Conservation (phyloP, 2,329 filamentous ascomycete genomes). For the Lithohypha guttulata region DNA sequence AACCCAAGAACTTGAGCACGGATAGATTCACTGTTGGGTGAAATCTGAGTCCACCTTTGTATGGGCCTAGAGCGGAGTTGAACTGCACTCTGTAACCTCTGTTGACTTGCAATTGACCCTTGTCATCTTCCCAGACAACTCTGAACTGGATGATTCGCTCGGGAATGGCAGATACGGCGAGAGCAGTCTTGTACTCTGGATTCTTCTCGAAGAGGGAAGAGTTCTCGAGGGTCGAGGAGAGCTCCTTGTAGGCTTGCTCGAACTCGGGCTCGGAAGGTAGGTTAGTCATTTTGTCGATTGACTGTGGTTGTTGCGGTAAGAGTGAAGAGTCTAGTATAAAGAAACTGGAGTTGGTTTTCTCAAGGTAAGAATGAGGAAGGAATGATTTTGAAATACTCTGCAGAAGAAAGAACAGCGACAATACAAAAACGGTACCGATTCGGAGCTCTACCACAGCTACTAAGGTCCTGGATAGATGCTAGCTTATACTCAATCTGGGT, state of each 20-base stretch:
- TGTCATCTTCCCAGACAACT: conserved; percentile 93
- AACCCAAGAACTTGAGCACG: conserved; percentile 90
- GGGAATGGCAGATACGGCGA: conserved; percentile 77
- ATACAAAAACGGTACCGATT: too few relatives aligned
- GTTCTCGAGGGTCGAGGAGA: conserved; percentile 87
- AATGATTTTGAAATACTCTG: background rate
- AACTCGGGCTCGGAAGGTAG: conserved; percentile 88
- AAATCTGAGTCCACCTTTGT: conserved; percentile 94
- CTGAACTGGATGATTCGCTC: conserved; percentile 97
- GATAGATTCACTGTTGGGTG: conserved; percentile 65
- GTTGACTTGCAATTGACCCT: conserved; percentile 81
- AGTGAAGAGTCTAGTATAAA: too few relatives aligned
- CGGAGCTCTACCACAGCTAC: too few relatives aligned
- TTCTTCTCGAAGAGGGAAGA: conserved; percentile 86
- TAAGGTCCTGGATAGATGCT: too few relatives aligned
- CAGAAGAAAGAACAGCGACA: too few relatives aligned
- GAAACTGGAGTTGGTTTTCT: too few relatives aligned
- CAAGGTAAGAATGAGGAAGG: background rate
- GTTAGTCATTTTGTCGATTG: conserved; percentile 60
- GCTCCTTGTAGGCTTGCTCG: conserved; percentile 97
- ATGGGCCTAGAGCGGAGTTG: conserved; percentile 93
- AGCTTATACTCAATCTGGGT: too few relatives aligned
- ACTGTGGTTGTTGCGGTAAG: too few relatives aligned
- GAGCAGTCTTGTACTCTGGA: conserved; percentile 86
- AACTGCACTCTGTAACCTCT: conserved; percentile 94